phyloP scores from a whole-genome alignment of 139 green algal genomes.

The Edaphochlamys debaryana region DNA sequence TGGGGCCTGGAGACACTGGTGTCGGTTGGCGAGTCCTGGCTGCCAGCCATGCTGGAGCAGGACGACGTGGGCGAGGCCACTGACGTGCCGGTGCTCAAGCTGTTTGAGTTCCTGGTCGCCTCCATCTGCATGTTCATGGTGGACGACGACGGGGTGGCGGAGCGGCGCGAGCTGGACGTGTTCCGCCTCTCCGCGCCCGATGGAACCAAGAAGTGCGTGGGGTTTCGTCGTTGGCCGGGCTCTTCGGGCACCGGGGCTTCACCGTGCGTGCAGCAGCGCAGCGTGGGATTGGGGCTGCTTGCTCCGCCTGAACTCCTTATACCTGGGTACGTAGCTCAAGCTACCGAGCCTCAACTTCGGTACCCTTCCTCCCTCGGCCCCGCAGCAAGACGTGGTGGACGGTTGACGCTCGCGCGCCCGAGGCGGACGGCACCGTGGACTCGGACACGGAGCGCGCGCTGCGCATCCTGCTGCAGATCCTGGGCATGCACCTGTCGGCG shows the following conservation, averaged over 20 bases:
- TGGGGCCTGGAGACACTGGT: constrained; percentile 83
- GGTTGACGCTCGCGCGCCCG: constrained; percentile 58
- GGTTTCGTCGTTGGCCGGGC: no score
- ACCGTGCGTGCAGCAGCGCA: no score
- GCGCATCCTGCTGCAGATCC: constrained; percentile 63
- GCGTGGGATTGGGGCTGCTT: no score
- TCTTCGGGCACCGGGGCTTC: no score
- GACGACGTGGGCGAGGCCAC: constrained; percentile 52
- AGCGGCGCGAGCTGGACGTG: constrained; percentile 54
- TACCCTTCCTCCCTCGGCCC: no score
- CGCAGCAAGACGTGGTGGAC: constrained; percentile 73
- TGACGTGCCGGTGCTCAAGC: constrained; percentile 79
- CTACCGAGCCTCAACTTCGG: no score
- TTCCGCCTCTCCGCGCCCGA: constrained; percentile 40
- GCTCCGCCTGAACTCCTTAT: no score
- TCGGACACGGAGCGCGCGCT: constrained; percentile 61
- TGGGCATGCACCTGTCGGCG: constrained; percentile 38
- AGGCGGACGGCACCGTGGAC: constrained; percentile 50
- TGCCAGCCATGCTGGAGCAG: constrained; percentile 69
- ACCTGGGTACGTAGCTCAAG: no score
- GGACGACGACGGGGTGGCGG: constrained; percentile 54
- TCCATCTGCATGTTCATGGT: constrained; percentile 85
- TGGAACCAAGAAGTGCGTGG: constrained; percentile 21
- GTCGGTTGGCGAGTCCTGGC: constrained; percentile 77
- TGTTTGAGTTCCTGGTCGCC: constrained; percentile 87